A percentile compares a stretch with the other conserved stretches of the same genome.
Evolutionary conservation across 1,139 yeast genomes (phyloP).

Genomic region (Neolecta irregularis): DNA sequence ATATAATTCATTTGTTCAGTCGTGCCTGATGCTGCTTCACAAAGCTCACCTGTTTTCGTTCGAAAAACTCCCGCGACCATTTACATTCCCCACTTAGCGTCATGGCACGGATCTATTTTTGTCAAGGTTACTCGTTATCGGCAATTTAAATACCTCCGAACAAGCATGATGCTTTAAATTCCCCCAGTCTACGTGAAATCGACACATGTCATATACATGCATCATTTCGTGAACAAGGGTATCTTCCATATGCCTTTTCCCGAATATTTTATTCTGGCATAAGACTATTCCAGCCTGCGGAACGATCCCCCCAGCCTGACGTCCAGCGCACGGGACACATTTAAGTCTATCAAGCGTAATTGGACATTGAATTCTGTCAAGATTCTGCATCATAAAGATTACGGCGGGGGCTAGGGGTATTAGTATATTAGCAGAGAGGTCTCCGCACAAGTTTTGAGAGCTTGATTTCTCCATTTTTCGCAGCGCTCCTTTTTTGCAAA

Average conservation of each 20-base stretch:
- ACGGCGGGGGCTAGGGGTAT: constrained; percentile 85
- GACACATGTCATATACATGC: constrained; percentile 82
- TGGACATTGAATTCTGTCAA: constrained; percentile 52
- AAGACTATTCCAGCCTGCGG: constrained; percentile 75
- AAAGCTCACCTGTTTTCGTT: constrained; percentile 39
- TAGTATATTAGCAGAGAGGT: too few species aligned
- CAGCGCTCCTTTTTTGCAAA: too few species aligned
- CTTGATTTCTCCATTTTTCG: too few species aligned
- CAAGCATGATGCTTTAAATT: constrained; percentile 90
- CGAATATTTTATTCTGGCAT: constrained; percentile 70
- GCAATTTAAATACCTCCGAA: constrained; percentile 36
- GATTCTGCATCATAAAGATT: constrained; percentile 72
- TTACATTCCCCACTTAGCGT: constrained; percentile 92
- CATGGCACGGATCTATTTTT: constrained; percentile 77
- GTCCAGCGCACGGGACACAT: constrained; percentile 75
- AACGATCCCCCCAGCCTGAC: constrained; percentile 85
- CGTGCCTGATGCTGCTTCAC: constrained; percentile 64
- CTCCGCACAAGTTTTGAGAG: too few species aligned
- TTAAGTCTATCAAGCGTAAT: constrained; percentile 37
- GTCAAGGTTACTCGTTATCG: too few species aligned
- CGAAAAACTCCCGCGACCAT: constrained; percentile 57
- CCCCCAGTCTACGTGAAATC: constrained; percentile 71
- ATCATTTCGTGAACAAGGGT: constrained; percentile 83
- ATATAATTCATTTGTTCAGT: neutral
- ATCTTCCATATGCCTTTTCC: constrained; percentile 77